These are phyloP conservation scores for Vararia minispora DNA, from an alignment of 768 basidiomycete genomes.

Conservation along the genomic window DNA sequence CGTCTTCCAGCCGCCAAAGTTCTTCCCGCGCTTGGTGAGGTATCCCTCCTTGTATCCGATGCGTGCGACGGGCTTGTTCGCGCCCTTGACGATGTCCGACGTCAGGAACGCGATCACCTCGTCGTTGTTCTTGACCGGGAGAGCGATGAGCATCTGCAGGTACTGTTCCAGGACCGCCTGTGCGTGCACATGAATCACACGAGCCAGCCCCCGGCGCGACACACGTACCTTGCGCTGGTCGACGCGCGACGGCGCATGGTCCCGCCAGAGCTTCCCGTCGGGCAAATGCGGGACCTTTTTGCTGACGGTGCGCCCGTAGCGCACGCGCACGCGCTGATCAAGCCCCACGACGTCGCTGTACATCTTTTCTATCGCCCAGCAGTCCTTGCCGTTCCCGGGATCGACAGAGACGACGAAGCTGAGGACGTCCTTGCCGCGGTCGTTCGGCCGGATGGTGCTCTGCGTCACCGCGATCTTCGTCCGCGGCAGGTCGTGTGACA, in stretches of 20 bases:
- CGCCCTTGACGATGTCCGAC: constrained; percentile 72
- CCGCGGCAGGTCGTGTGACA: constrained; percentile 60
- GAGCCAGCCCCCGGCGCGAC: background rate
- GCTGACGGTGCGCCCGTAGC: constrained; percentile 47
- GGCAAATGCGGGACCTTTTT: constrained; percentile 79
- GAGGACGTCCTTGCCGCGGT: constrained; percentile 84
- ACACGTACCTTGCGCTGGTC: constrained; percentile 84
- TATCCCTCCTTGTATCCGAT: constrained; percentile 90
- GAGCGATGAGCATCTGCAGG: constrained; percentile 68
- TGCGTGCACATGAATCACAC: constrained; percentile 5
- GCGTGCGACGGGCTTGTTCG: constrained; percentile 67
- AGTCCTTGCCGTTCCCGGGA: constrained; percentile 58
- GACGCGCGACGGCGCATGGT: constrained; percentile 92
- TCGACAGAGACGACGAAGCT: constrained; percentile 76
- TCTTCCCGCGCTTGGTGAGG: constrained; percentile 92
- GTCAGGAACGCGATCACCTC: constrained; percentile 90
- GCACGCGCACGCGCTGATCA: constrained; percentile 61
- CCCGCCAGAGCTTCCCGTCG: constrained; percentile 91
- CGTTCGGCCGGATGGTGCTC: constrained; percentile 80
- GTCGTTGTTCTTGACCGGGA: constrained; percentile 79
- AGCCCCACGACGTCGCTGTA: constrained; percentile 88
- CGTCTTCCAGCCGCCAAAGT: constrained; percentile 97
- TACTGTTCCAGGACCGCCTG: constrained; percentile 77
- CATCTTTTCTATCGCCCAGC: constrained; percentile 85
- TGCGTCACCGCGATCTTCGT: constrained; percentile 64